Percentiles rank a stretch among this genome's conserved stretches.
Conservation (phyloP, 805 yeast species). For the Komagataella ulmi region DNA sequence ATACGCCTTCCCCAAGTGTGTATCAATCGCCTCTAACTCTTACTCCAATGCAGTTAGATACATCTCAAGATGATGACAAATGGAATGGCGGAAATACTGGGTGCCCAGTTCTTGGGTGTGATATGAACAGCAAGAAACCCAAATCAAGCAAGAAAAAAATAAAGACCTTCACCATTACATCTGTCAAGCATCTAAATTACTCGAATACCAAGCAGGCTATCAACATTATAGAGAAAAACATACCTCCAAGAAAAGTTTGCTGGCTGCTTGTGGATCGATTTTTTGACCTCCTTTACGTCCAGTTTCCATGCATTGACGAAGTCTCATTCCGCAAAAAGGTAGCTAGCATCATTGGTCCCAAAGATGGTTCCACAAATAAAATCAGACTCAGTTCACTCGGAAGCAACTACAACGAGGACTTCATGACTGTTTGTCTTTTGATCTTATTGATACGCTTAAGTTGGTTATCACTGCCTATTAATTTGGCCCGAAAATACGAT, state of each 20-base stretch:
- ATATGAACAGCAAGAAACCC: conserved; percentile 6
- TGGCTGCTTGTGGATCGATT: conserved; percentile 46
- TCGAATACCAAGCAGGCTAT: conserved; percentile 25
- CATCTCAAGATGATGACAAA: neutral
- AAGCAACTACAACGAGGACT: conserved; percentile 25
- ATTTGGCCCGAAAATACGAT: conserved; percentile 18
- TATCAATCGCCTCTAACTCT: neutral
- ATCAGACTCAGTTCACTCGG: conserved; percentile 16
- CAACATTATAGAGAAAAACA: conserved; percentile 24
- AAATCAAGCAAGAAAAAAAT: conserved; percentile 8
- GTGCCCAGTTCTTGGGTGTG: conserved; percentile 9
- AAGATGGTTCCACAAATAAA: conserved; percentile 16
- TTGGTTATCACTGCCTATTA: conserved; percentile 40
- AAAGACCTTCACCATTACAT: conserved; percentile 17
- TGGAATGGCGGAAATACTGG: neutral
- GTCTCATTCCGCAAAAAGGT: conserved; percentile 29
- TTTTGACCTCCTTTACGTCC: conserved; percentile 46
- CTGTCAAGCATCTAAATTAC: conserved; percentile 21
- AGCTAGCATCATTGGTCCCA: conserved; percentile 28
- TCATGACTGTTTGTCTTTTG: conserved; percentile 35
- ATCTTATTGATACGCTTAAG: conserved; percentile 38
- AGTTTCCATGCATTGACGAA: conserved; percentile 58
- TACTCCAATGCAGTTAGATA: neutral
- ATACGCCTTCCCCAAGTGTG: neutral
- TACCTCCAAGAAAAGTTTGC: conserved; percentile 43